Percentiles rank a stretch among this genome's conserved stretches.
These are phyloP conservation scores for Euphorbia celastroides DNA, from an alignment of 441 rosid genomes.

Conservation along the genomic window DNA sequence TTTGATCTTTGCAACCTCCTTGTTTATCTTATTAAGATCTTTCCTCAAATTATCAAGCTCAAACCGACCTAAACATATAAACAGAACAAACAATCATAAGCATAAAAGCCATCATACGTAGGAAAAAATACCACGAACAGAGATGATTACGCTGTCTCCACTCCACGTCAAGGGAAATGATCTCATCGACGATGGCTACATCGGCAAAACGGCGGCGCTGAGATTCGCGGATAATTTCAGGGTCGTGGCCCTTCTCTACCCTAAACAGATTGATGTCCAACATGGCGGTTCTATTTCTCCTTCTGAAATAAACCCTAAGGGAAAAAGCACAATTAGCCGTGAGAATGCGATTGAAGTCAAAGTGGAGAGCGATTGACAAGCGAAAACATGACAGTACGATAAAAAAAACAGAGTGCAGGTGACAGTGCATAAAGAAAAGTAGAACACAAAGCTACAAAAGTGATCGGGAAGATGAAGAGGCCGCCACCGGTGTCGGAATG, in stretches of 20 bases:
- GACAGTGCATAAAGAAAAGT: not conserved
- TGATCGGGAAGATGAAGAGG: not conserved
- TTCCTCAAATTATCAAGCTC: constrained; percentile 63
- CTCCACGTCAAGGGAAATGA: constrained; percentile 59
- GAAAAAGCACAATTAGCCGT: not conserved
- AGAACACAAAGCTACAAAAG: not conserved
- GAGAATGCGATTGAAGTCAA: not conserved
- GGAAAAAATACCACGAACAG: not conserved
- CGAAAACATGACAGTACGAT: not conserved
- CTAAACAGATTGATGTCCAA: constrained; percentile 85
- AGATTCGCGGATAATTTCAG: constrained; percentile 73
- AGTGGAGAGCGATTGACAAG: too few species aligned
- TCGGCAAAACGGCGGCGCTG: constrained; percentile 66
- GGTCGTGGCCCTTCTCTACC: constrained; percentile 72
- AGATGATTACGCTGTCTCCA: constrained; percentile 65
- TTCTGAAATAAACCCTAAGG: not conserved
- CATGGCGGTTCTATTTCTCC: constrained; percentile 26
- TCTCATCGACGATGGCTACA: constrained; percentile 63
- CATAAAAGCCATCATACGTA: not conserved
- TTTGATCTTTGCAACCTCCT: constrained; percentile 65
- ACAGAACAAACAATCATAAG: not conserved
- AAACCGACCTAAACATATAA: constrained; percentile 47
- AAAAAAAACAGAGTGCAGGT: not conserved
- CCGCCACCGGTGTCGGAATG: not conserved
- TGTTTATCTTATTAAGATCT: constrained; percentile 71